phyloP scores from a whole-genome alignment of 805 yeast species.

The Wickerhamiella parazyma region DNA sequence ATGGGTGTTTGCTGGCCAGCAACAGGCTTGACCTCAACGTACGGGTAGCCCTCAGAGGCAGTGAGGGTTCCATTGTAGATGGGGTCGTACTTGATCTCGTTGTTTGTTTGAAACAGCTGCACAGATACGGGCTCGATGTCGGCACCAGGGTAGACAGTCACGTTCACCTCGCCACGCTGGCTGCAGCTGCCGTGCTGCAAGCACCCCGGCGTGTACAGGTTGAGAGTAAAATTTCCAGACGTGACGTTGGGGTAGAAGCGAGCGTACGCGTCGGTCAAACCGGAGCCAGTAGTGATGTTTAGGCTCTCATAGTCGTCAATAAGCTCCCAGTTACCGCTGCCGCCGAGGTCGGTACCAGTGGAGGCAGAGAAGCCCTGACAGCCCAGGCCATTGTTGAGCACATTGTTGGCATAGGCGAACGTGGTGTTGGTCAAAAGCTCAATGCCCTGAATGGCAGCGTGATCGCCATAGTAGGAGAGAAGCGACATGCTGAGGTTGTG shows the following conservation, averaged over 20 bases:
- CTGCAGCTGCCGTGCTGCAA: slow-evolving; percentile 49
- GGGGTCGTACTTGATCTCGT: slow-evolving; percentile 64
- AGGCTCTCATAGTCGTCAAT: slow-evolving; percentile 21
- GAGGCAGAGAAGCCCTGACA: slow-evolving; percentile 34
- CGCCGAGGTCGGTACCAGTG: slow-evolving; percentile 24
- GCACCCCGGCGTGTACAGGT: slow-evolving; percentile 84
- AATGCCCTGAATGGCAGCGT: slow-evolving; percentile 59
- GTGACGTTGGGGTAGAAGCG: slow-evolving; percentile 54
- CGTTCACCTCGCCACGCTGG: slow-evolving; percentile 65
- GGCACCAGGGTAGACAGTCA: slow-evolving; percentile 42
- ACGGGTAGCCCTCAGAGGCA: slow-evolving; percentile 27
- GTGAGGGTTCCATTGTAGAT: slow-evolving; percentile 58
- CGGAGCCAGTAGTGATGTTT: slow-evolving; percentile 22
- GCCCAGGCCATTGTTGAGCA: slow-evolving; percentile 47
- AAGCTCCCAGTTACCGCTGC: slow-evolving; percentile 21
- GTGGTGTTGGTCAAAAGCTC: slow-evolving; percentile 49
- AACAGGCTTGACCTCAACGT: slow-evolving; percentile 23
- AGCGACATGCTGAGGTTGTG: slow-evolving; percentile 50
- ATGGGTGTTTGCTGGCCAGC: slow-evolving; percentile 25
- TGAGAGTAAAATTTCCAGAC: slow-evolving; percentile 61
- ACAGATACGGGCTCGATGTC: slow-evolving; percentile 30
- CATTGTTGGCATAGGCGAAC: slow-evolving; percentile 58
- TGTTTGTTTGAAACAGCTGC: slow-evolving; percentile 66
- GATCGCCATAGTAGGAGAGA: slow-evolving; percentile 51
- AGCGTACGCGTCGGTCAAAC: slow-evolving; percentile 28